These are phyloP conservation scores for Debaryomyces castellii DNA, from an alignment of 805 yeast genomes.

Conservation along the genomic window DNA sequence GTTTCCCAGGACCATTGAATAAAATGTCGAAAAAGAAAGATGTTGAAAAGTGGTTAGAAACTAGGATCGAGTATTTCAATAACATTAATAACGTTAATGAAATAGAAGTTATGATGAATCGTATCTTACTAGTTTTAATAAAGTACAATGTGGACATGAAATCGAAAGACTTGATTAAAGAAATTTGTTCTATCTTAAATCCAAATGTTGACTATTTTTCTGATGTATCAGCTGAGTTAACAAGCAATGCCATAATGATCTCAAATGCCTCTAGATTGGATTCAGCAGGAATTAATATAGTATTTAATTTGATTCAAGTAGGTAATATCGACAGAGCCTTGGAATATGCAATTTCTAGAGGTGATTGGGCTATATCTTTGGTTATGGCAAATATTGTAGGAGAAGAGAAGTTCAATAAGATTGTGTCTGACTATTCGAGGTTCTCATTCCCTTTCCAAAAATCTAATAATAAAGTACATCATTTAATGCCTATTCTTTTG, in stretches of 20 bases:
- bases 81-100: slow-evolving; percentile 6
- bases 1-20: slow-evolving; percentile 69
- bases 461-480: slow-evolving; percentile 38
- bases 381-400: slow-evolving; percentile 68
- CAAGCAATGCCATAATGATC: slow-evolving; percentile 12
- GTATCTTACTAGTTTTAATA: slow-evolving; percentile 27
- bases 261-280: slow-evolving; percentile 45
- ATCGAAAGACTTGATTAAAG: slow-evolving; percentile 26
- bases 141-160: slow-evolving; percentile 30
- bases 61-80: slow-evolving; percentile 16
- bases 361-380: slow-evolving; percentile 78
- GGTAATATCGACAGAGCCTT: slow-evolving; percentile 74
- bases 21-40: slow-evolving; percentile 60
- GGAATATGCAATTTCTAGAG: slow-evolving; percentile 55
- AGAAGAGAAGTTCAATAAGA: slow-evolving; percentile 54
- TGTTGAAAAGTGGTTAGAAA: slow-evolving; percentile 58
- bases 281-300: slow-evolving; percentile 30
- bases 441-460: slow-evolving; percentile 43
- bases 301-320: slow-evolving; percentile 43
- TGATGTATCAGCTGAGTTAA: slow-evolving; percentile 9
- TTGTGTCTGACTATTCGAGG: slow-evolving; percentile 58
- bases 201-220: slow-evolving; percentile 37
- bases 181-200: slow-evolving; percentile 38
- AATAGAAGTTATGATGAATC: slow-evolving; percentile 30
- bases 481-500: slow-evolving; percentile 55